Evolutionary conservation across 192 early-diverging fungal species (phyloP).

Genomic region (Podila minutissima): DNA sequence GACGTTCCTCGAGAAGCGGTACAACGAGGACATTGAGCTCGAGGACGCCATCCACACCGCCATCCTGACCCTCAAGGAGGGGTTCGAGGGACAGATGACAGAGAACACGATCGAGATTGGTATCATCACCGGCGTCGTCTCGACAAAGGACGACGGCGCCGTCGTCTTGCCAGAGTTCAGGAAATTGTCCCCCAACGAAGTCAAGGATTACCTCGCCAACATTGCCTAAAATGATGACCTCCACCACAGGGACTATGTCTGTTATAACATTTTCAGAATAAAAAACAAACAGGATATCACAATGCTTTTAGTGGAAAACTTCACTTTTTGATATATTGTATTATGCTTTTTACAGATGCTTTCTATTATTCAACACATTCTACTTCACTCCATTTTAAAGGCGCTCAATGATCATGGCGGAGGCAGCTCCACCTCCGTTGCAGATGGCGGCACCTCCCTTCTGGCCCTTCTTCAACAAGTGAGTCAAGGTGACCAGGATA

Average conservation of each 20-base stretch:
- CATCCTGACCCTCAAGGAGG: slow-evolving; percentile 99
- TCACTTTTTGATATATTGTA: not conserved
- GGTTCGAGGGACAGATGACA: slow-evolving; percentile 99
- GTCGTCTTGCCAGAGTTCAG: slow-evolving; percentile 76
- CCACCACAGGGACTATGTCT: not conserved
- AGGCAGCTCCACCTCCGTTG: slow-evolving; percentile 86
- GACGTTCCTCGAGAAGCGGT: slow-evolving; percentile 99
- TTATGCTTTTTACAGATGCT: not conserved
- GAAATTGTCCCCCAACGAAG: slow-evolving; percentile 82
- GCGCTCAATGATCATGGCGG: slow-evolving; percentile 73
- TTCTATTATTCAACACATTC: not conserved
- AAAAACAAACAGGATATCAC: not conserved
- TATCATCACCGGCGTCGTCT: slow-evolving; percentile 73
- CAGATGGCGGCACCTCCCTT: slow-evolving; percentile 84
- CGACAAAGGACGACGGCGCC: slow-evolving; percentile 59
- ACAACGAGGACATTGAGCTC: slow-evolving; percentile 92
- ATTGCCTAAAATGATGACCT: slow-evolving; percentile 66
- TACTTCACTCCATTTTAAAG: slow-evolving; percentile 22
- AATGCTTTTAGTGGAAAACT: not conserved
- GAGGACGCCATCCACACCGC: slow-evolving; percentile 99
- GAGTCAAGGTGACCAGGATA: slow-evolving; percentile 84
- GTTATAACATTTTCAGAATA: not conserved
- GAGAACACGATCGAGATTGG: slow-evolving; percentile 97
- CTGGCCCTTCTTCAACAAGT: slow-evolving; percentile 84
- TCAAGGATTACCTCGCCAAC: slow-evolving; percentile 98